Conservation (phyloP, 768 basidiomycete species). For the Gloeostereum incarnatum region DNA sequence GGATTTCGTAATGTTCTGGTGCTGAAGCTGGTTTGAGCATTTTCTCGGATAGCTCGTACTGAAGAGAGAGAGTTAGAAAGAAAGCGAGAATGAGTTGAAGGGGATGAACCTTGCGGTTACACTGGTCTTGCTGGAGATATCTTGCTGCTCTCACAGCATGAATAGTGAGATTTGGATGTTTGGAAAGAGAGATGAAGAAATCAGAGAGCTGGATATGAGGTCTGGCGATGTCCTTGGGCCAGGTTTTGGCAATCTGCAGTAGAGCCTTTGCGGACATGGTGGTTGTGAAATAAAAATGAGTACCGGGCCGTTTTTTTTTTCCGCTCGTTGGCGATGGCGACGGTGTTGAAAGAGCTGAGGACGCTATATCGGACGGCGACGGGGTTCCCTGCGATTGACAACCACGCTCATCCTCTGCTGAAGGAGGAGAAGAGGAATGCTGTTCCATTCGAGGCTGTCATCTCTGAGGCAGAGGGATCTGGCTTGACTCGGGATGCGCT, state of each 20-base stretch:
- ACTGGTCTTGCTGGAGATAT: constrained; percentile 39
- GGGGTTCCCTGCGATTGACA: too few relatives aligned
- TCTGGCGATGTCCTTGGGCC: constrained; percentile 68
- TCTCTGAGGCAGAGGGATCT: constrained; percentile 53
- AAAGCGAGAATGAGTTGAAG: constrained; percentile 16
- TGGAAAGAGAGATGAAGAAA: constrained; percentile 54
- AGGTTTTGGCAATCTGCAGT: constrained; percentile 49
- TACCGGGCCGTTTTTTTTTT: too few relatives aligned
- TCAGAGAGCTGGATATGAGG: constrained; percentile 65
- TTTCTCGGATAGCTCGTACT: constrained; percentile 63
- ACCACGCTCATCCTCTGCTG: constrained; percentile 69
- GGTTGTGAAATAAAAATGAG: constrained; percentile 1
- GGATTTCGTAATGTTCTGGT: constrained; percentile 64
- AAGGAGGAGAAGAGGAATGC: constrained; percentile 28
- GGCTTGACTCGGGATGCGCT: constrained; percentile 41
- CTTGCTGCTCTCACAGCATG: constrained; percentile 51
- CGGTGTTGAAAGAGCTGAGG: neutral
- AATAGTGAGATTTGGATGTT: constrained; percentile 59
- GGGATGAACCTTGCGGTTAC: constrained; percentile 42
- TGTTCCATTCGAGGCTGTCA: constrained; percentile 52
- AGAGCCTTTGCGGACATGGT: constrained; percentile 23
- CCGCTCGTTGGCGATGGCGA: too few relatives aligned
- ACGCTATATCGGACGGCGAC: too few relatives aligned
- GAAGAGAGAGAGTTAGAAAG: constrained; percentile 10
- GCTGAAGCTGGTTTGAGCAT: constrained; percentile 61